Conservation (phyloP, 768 basidiomycete genomes). For the Boletus pseudo-olivaceus region DNA sequence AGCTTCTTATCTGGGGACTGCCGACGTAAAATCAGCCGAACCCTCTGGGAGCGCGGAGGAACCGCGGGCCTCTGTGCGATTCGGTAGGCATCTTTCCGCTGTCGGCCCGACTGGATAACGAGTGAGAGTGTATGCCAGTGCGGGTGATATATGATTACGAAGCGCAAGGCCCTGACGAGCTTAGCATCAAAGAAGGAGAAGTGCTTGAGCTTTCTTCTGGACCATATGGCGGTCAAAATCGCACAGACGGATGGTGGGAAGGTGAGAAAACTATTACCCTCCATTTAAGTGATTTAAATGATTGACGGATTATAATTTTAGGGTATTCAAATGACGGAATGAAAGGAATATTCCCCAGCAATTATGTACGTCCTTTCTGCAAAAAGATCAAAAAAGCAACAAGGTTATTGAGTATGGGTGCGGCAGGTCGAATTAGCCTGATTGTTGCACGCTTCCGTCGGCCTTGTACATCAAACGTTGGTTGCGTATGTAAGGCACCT, state of each 20-base stretch:
- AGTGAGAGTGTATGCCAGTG: constrained; percentile 41
- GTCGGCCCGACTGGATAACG: constrained; percentile 2
- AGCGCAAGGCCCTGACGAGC: constrained; percentile 70
- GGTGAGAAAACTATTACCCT: constrained; percentile 40
- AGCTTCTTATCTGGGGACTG: constrained; percentile 68
- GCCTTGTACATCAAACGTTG: constrained; percentile 17
- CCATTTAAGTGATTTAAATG: constrained; percentile 11
- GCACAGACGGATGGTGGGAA: constrained; percentile 86
- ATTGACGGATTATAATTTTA: constrained; percentile 34
- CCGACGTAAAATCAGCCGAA: constrained; percentile 25
- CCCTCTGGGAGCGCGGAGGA: constrained; percentile 12
- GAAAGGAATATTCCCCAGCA: constrained; percentile 85
- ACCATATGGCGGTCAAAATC: constrained; percentile 57
- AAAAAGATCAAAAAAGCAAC: constrained; percentile 8
- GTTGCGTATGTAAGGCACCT: constrained; percentile 22
- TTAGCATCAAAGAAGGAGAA: constrained; percentile 59
- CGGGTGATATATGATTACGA: constrained; percentile 79
- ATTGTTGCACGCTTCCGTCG: constrained; percentile 16
- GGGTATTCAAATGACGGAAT: constrained; percentile 56
- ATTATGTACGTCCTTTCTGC: constrained; percentile 61
- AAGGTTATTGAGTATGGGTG: constrained; percentile 21
- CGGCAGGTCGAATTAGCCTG: constrained; percentile 49
- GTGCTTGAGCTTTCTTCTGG: constrained; percentile 62
- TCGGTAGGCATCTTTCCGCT: constrained; percentile 41
- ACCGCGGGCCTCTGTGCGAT: constrained; percentile 40